Conservation (phyloP, 2,329 filamentous ascomycete genomes). For the Venturia pyrina region DNA sequence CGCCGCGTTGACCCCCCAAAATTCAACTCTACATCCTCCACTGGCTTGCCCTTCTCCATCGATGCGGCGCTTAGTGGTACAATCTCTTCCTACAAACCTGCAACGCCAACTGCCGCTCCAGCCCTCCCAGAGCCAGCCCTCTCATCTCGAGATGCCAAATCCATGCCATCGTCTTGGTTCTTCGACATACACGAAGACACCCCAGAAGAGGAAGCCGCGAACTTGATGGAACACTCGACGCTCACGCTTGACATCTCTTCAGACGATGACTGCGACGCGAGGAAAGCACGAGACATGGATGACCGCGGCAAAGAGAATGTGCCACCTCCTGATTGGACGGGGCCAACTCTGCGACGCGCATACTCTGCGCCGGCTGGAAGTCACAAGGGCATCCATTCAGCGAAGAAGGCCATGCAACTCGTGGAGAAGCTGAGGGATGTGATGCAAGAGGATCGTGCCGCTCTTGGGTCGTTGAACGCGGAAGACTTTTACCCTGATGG, state of each 20-base stretch:
- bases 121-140: conserved; percentile 18
- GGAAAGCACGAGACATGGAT: conserved; percentile 37
- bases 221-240: conserved; percentile 84
- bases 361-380: conserved; percentile 15
- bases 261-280: conserved; percentile 57
- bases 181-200: conserved; percentile 95
- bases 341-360: conserved; percentile 3
- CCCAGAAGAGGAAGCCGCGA: conserved; percentile 80
- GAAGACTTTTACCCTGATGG: conserved; percentile 30
- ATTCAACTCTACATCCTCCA: conserved; percentile 39
- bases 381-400: conserved; percentile 14
- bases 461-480: conserved; percentile 26
- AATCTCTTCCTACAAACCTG: conserved; percentile 50
- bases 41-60: conserved; percentile 62
- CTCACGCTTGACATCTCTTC: conserved; percentile 82
- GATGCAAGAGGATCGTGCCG: conserved; percentile 31
- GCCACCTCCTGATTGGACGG: conserved; percentile 48
- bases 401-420: conserved; percentile 1
- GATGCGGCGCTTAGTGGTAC: conserved; percentile 74
- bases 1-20: conserved; percentile 62
- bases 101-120: conserved; percentile 23
- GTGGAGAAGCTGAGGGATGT: conserved; percentile 20
- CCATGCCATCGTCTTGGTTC: conserved; percentile 58
- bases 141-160: conserved; percentile 33
- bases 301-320: conserved; percentile 84